Percentiles rank a stretch among this genome's conserved stretches.
Conservation (phyloP, 2,329 filamentous ascomycete species). For the Nannizziopsis arthrosporioides region DNA sequence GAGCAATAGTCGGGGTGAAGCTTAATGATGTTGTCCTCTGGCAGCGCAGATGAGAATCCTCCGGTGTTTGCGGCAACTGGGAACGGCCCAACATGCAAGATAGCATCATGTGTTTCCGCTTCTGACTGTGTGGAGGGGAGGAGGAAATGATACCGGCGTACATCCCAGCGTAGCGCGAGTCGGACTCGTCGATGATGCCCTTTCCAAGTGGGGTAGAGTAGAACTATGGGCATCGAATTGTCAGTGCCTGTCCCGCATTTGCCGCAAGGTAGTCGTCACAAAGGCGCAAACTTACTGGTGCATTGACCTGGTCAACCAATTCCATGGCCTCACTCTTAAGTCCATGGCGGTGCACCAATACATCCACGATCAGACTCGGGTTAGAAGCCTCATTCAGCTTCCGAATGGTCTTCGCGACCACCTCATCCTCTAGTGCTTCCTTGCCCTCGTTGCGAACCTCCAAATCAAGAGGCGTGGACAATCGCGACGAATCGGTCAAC, state of each 20-base stretch:
- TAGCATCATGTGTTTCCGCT: slow-evolving; percentile 12
- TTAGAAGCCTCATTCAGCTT: slow-evolving; percentile 11
- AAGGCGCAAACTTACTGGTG: slow-evolving; percentile 11
- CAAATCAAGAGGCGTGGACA: slow-evolving; percentile 13
- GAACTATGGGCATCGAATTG: slow-evolving; percentile 3
- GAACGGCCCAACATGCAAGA: slow-evolving; percentile 13
- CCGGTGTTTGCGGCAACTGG: slow-evolving; percentile 12
- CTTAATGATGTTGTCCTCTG: slow-evolving; percentile 12
- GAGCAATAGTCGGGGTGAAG: slow-evolving; percentile 14
- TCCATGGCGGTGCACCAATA: slow-evolving; percentile 11
- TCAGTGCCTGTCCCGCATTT: not conserved
- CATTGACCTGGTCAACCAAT: slow-evolving; percentile 12
- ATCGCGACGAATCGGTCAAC: slow-evolving; percentile 11
- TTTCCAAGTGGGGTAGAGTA: slow-evolving; percentile 14
- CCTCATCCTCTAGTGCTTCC: slow-evolving; percentile 14
- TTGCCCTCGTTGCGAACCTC: slow-evolving; percentile 10
- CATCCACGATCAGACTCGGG: slow-evolving; percentile 13
- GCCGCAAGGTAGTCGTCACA: not conserved
- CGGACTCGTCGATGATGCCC: slow-evolving; percentile 13
- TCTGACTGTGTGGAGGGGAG: slow-evolving; percentile 4
- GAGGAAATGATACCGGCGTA: slow-evolving; percentile 13
- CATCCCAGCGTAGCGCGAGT: slow-evolving; percentile 11
- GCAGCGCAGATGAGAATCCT: slow-evolving; percentile 13
- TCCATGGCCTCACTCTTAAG: slow-evolving; percentile 10
- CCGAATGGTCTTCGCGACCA: slow-evolving; percentile 11